Percentiles rank a stretch among this genome's conserved stretches.
These are phyloP conservation scores for Fusarium bulbicola DNA, from an alignment of 2,329 filamentous ascomycete genomes.

Conservation along the genomic window DNA sequence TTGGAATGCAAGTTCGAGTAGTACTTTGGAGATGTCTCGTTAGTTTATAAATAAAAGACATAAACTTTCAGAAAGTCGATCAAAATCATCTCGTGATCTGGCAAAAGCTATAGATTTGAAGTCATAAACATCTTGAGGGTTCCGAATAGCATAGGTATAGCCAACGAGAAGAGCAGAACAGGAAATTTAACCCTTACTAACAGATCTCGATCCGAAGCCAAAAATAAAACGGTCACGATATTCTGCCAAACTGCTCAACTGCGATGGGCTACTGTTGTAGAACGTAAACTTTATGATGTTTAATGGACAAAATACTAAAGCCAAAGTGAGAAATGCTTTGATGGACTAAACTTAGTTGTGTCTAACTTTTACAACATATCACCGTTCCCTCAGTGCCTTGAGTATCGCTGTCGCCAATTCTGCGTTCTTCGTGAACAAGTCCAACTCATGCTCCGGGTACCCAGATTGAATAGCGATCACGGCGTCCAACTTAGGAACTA, in stretches of 20 bases:
- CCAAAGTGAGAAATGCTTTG: neutral
- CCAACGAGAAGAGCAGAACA: neutral
- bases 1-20: neutral
- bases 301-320: neutral
- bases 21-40: neutral
- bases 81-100: neutral
- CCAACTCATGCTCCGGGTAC: conserved; percentile 29
- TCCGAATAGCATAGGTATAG: no score
- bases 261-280: neutral
- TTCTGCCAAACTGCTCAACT: neutral
- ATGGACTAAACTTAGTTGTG: neutral
- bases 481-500: conserved; percentile 7
- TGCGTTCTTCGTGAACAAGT: conserved; percentile 19
- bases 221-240: neutral
- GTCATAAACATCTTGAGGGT: no score
- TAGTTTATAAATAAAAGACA: neutral
- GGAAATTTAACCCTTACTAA: no score
- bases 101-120: neutral
- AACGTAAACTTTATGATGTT: neutral
- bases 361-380: neutral
- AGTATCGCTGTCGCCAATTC: conserved; percentile 21
- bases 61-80: neutral
- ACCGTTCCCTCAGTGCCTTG: neutral
- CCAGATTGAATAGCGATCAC: conserved; percentile 28
- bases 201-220: neutral